A percentile compares a stretch with the other conserved stretches of the same genome.
Evolutionary conservation across 176 grass and related monocot genomes (phyloP).

Genomic region (Microstegium vimineum): DNA sequence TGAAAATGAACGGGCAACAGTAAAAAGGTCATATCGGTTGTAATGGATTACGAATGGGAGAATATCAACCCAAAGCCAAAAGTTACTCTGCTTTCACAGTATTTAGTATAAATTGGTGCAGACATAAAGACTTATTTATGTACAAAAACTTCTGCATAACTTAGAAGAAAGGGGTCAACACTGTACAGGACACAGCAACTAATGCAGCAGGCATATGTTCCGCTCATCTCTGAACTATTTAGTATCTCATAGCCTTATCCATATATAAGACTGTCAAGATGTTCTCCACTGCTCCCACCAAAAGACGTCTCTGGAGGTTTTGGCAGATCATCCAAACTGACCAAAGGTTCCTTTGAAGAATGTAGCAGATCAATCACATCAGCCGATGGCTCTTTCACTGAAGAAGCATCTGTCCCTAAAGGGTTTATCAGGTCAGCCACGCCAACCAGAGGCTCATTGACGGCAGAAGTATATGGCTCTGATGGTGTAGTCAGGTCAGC

Average conservation of each 20-base stretch:
- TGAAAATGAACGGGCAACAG: neutral
- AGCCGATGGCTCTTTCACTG: neutral
- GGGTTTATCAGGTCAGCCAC: slow-evolving; percentile 6
- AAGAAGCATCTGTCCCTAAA: neutral
- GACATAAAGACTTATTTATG: neutral
- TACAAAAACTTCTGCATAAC: slow-evolving; percentile 17
- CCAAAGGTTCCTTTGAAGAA: neutral
- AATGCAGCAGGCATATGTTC: neutral
- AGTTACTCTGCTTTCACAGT: neutral
- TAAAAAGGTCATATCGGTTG: neutral
- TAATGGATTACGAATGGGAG: neutral
- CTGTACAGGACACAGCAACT: slow-evolving; percentile 34
- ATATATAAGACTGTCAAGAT: slow-evolving; percentile 45
- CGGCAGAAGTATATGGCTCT: slow-evolving; percentile 5
- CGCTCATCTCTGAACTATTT: neutral
- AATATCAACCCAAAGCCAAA: neutral
- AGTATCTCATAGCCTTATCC: neutral
- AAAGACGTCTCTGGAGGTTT: slow-evolving; percentile 2
- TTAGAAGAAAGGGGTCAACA: neutral
- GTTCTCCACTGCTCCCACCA: slow-evolving; percentile 28
- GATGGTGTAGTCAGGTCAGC: neutral
- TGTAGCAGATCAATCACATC: slow-evolving; percentile 4
- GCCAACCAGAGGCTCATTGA: slow-evolving; percentile 30
- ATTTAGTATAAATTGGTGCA: neutral
- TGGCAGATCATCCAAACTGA: neutral